Evolutionary conservation across 352 stramenopile genomes (phyloP).

Genomic region (Phytophthora ohioensis): DNA sequence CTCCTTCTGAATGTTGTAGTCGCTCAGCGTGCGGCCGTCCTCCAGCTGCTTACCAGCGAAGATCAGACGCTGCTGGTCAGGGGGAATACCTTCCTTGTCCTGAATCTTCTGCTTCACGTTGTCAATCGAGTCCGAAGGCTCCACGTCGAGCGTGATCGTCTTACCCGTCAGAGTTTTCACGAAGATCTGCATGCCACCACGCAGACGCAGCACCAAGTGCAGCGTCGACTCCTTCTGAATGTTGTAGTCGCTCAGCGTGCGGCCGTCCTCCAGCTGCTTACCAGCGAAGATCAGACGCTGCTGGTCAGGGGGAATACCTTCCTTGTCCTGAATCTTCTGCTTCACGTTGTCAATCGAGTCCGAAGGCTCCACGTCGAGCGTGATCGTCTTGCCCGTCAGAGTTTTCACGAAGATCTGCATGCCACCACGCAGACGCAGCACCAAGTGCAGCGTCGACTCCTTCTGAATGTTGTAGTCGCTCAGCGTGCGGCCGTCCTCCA

Average conservation of each 20-base stretch:
- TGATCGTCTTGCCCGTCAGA: conserved; percentile 36
- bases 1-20: conserved; percentile 44
- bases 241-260: conserved; percentile 37
- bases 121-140: conserved; percentile 35
- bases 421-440: conserved; percentile 29
- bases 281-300: conserved; percentile 97
- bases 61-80: conserved; percentile 96
- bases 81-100: conserved; percentile 87
- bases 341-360: conserved; percentile 38
- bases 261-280: conserved; percentile 92
- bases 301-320: conserved; percentile 95
- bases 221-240: conserved; percentile 39
- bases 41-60: conserved; percentile 97
- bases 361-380: conserved; percentile 29
- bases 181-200: conserved; percentile 50
- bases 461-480: conserved; percentile 42
- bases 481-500: conserved; percentile 33
- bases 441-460: conserved; percentile 34
- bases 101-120: conserved; percentile 35
- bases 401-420: conserved; percentile 55
- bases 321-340: conserved; percentile 37
- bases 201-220: conserved; percentile 31
- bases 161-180: conserved; percentile 40
- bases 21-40: conserved; percentile 32
- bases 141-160: conserved; percentile 34